These are phyloP conservation scores for Calonectria naviculata DNA, from an alignment of 2,329 filamentous ascomycete species.

Conservation along the genomic window DNA sequence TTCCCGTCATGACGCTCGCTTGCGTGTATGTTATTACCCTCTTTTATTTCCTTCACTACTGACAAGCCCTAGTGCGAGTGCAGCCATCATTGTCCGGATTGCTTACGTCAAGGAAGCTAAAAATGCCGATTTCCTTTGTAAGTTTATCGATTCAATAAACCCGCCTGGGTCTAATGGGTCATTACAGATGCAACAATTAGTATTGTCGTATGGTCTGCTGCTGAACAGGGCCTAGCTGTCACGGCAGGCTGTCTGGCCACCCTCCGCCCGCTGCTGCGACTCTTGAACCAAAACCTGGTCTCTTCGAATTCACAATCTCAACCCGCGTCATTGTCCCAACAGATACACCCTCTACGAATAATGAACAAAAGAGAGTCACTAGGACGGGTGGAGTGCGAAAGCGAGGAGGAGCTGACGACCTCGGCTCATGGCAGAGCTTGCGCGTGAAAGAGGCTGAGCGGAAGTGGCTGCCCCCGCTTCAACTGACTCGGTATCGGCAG, in stretches of 20 bases:
- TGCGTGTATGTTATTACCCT: constrained; percentile 51
- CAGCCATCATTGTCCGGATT: constrained; percentile 55
- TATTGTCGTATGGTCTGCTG: constrained; percentile 61
- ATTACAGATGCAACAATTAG: constrained; percentile 49
- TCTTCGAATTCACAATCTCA: background rate
- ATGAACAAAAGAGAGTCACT: background rate
- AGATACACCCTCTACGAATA: background rate
- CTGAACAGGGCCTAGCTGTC: constrained; percentile 60
- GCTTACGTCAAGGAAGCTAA: constrained; percentile 50
- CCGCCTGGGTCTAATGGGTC: background rate
- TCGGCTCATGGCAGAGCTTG: too few relatives aligned
- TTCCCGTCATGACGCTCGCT: constrained; percentile 65
- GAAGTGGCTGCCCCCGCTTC: too few relatives aligned
- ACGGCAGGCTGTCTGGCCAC: constrained; percentile 59
- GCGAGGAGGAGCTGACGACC: background rate
- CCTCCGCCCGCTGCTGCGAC: constrained; percentile 55
- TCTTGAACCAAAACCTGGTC: constrained; percentile 35
- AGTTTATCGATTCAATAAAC: constrained; percentile 14
- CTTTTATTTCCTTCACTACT: constrained; percentile 1
- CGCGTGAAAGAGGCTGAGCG: too few relatives aligned
- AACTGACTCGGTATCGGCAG: too few relatives aligned
- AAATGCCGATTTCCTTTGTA: constrained; percentile 57
- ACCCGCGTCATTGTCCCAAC: background rate
- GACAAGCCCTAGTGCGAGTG: constrained; percentile 51
- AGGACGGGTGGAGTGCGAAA: background rate